A percentile compares a stretch with the other conserved stretches of the same genome.
Evolutionary conservation across 2,329 filamentous ascomycete genomes (phyloP).

Genomic region (Beauveria scarabaeidicola): DNA sequence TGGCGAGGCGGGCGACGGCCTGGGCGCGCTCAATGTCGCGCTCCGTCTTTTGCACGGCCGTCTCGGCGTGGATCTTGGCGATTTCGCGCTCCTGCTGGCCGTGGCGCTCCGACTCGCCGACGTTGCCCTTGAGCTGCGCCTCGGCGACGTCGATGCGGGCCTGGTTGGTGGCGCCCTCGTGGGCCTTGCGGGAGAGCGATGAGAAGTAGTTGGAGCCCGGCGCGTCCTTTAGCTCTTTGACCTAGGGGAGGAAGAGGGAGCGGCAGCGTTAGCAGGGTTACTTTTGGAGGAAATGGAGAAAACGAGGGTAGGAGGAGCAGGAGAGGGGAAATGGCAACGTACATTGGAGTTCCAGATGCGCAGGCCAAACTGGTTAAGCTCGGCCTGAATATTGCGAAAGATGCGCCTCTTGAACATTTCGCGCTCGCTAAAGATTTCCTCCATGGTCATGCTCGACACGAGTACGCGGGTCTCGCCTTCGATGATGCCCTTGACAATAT

Average conservation of each 20-base stretch:
- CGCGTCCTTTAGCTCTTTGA: slow-evolving; percentile 81
- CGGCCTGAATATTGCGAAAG: slow-evolving; percentile 66
- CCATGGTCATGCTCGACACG: slow-evolving; percentile 86
- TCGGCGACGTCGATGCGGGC: slow-evolving; percentile 60
- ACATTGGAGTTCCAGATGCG: slow-evolving; percentile 63
- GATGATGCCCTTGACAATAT: slow-evolving; percentile 84
- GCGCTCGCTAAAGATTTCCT: slow-evolving; percentile 74
- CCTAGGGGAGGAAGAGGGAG: not conserved
- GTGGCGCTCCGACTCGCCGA: slow-evolving; percentile 69
- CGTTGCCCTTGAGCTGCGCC: slow-evolving; percentile 57
- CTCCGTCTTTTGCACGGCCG: slow-evolving; percentile 75
- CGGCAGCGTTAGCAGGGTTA: not conserved
- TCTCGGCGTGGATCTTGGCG: slow-evolving; percentile 80
- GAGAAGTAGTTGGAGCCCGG: slow-evolving; percentile 76
- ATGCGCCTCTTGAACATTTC: slow-evolving; percentile 70
- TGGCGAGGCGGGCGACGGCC: slow-evolving; percentile 69
- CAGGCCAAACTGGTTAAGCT: slow-evolving; percentile 73
- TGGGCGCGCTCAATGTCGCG: slow-evolving; percentile 72
- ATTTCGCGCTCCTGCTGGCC: slow-evolving; percentile 79
- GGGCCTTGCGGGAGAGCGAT: slow-evolving; percentile 72
- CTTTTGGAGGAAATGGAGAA: not conserved
- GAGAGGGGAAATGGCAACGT: not conserved
- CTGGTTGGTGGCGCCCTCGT: slow-evolving; percentile 78
- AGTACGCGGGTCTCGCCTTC: slow-evolving; percentile 80
- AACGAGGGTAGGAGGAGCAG: not conserved